Evolutionary conservation across 441 rosid genomes (phyloP).

Genomic region (Adansonia madagascariensis): DNA sequence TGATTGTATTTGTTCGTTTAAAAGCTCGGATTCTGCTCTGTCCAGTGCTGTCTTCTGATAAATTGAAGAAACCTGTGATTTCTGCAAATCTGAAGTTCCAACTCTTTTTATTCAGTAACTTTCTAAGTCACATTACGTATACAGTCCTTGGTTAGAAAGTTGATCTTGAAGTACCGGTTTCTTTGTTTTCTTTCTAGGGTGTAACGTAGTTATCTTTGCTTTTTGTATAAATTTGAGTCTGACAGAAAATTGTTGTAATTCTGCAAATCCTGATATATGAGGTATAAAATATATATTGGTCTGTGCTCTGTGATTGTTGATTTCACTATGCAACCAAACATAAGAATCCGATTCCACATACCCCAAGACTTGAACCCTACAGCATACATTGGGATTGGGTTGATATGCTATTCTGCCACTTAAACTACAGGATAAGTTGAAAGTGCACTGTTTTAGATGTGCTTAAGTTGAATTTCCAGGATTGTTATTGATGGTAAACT

Average conservation of each 20-base stretch:
- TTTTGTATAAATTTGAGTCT: not conserved
- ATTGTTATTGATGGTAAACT: constrained; percentile 16
- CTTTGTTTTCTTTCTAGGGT: not conserved
- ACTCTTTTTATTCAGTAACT: constrained; percentile 13
- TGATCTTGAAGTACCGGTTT: not conserved
- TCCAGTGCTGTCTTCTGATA: not conserved
- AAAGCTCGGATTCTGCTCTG: not conserved
- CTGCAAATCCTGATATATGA: not conserved
- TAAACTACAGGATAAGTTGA: constrained; percentile 9
- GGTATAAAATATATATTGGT: not conserved
- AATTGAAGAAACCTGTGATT: not conserved
- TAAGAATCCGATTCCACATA: constrained; percentile 6
- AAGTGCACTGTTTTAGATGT: constrained; percentile 11
- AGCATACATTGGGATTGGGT: constrained; percentile 3
- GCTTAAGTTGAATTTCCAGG: not conserved
- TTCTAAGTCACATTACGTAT: not conserved
- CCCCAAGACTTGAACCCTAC: not conserved
- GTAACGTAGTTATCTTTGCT: not conserved
- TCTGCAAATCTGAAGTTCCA: constrained; percentile 4
- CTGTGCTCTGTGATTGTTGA: constrained; percentile 5
- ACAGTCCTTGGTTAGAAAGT: not conserved
- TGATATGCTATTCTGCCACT: not conserved
- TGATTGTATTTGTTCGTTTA: constrained; percentile 10
- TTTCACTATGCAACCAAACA: constrained; percentile 10
- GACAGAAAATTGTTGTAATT: constrained; percentile 11